Conservation (phyloP, 805 yeast species). For the Saturnispora halmiae region DNA sequence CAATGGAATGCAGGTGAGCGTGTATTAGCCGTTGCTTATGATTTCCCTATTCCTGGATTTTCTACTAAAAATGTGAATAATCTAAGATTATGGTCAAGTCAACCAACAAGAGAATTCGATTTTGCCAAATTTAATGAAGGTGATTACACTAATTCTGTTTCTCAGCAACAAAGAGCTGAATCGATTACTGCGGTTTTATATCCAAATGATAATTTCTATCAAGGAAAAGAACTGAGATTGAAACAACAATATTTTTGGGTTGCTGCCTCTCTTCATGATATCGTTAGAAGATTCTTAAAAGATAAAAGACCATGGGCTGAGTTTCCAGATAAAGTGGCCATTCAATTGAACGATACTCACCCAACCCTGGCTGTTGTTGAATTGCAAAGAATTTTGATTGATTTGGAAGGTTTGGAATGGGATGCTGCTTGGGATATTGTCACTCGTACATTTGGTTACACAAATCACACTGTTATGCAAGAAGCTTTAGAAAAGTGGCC, state of each 20-base stretch:
- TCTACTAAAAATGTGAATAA: conserved; percentile 77
- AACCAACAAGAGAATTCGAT: conserved; percentile 86
- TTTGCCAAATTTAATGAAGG: conserved; percentile 86
- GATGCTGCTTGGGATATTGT: conserved; percentile 80
- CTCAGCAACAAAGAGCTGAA: conserved; percentile 80
- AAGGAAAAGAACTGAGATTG: conserved; percentile 84
- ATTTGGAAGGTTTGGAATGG: conserved; percentile 76
- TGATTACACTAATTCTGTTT: conserved; percentile 78
- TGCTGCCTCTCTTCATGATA: conserved; percentile 85
- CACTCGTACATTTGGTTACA: conserved; percentile 74
- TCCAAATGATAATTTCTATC: conserved; percentile 88
- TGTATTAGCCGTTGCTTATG: conserved; percentile 82
- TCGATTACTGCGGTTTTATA: conserved; percentile 86
- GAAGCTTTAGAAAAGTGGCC: conserved; percentile 98
- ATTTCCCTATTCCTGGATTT: conserved; percentile 89
- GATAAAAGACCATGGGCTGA: conserved; percentile 66
- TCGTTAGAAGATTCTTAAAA: conserved; percentile 82
- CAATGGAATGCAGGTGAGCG: conserved; percentile 85
- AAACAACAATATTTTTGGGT: conserved; percentile 98
- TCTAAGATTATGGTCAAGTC: conserved; percentile 81
- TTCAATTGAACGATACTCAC: conserved; percentile 91
- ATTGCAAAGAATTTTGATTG: conserved; percentile 77
- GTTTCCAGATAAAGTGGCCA: conserved; percentile 79
- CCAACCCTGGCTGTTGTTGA: conserved; percentile 90
- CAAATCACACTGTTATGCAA: conserved; percentile 90